Percentiles rank a stretch among this genome's conserved stretches.
Evolutionary conservation across 2,329 filamentous ascomycete species (phyloP).

Genomic region (Fusarium sp.): DNA sequence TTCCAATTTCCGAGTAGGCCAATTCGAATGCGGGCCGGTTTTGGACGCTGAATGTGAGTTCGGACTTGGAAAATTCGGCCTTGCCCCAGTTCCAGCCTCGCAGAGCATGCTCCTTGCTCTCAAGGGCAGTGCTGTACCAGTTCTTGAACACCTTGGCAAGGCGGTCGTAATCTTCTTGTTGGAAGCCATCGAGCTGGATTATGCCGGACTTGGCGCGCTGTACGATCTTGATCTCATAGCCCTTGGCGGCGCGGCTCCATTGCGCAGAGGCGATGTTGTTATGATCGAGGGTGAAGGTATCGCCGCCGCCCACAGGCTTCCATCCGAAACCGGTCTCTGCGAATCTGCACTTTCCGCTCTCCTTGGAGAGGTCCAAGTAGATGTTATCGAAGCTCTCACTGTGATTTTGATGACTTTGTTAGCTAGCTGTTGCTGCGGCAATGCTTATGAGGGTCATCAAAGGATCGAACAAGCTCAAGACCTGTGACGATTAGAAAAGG

Average conservation of each 20-base stretch:
- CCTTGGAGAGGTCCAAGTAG: constrained; percentile 93
- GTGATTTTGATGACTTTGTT: constrained; percentile 4
- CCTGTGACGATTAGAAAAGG: neutral
- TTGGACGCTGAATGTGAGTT: constrained; percentile 95
- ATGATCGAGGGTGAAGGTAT: constrained; percentile 92
- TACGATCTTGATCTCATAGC: constrained; percentile 92
- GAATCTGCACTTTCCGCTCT: constrained; percentile 91
- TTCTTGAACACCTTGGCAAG: constrained; percentile 94
- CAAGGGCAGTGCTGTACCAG: constrained; percentile 94
- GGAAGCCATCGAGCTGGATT: constrained; percentile 94
- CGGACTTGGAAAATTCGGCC: constrained; percentile 93
- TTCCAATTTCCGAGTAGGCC: constrained; percentile 95
- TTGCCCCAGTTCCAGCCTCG: constrained; percentile 99
- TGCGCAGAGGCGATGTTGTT: constrained; percentile 86
- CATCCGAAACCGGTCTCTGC: constrained; percentile 94
- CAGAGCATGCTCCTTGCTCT: constrained; percentile 92
- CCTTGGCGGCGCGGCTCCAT: constrained; percentile 93
- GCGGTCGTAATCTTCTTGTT: constrained; percentile 93
- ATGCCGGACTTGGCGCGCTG: constrained; percentile 80
- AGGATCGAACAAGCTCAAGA: neutral
- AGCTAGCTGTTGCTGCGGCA: constrained; percentile 30
- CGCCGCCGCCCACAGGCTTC: constrained; percentile 87
- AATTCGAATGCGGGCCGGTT: constrained; percentile 97
- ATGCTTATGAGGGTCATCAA: constrained; percentile 2
- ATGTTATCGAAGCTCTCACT: constrained; percentile 97